Evolutionary conservation across 2,329 filamentous ascomycete genomes (phyloP), one percentile per base, ranked within the genome.

Genomic region (Aspergillus amoenus): DNA sequence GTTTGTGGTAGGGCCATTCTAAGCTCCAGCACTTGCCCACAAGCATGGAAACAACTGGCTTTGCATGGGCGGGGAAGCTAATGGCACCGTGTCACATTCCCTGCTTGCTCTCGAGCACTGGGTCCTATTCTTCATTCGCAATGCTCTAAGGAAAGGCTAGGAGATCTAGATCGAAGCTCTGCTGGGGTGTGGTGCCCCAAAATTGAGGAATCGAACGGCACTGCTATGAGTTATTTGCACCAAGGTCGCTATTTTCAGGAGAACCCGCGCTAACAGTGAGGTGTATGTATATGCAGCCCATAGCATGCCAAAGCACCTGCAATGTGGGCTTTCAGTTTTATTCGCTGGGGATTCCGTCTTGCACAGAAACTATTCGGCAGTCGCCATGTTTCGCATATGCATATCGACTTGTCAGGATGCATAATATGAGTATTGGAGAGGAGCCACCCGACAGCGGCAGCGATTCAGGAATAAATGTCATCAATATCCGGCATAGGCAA

Each of bases 21-120:
- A 53, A 21, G 30, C 50, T 45, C 42, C 18, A 32, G 44, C 13
- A 18, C 30, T 24, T 52, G 50, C 50, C 41, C 7, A 52, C 13
- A 44, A 21, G 21, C 21, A 21, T 21, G 44, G 17, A 21, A 52
- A 52, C 40, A 27, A 52, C 27, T 53, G 50, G 50, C 50, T 53
- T 40, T 45, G 41, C 30, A 40, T 21, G 21, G 27, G 41, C 30
- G 32, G 30, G 41, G 39, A 34, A 39, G 41, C 42, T 46, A 53
- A 40, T 3, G 21, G 32, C 41, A 41, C 30, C 50, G 34, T 32
- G 50, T 21, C 5, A 12, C 37, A 21, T 39, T 24, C 24, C 27
- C 45, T 46, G 32, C 50, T 53, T 37, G 43, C 50, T 24, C 1
- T 51, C 17, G 37, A 51, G 5, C 39, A 40, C 22, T 24, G 15